Conservation (phyloP, 2,329 filamentous ascomycete species). For the Phialophora macrospora region DNA sequence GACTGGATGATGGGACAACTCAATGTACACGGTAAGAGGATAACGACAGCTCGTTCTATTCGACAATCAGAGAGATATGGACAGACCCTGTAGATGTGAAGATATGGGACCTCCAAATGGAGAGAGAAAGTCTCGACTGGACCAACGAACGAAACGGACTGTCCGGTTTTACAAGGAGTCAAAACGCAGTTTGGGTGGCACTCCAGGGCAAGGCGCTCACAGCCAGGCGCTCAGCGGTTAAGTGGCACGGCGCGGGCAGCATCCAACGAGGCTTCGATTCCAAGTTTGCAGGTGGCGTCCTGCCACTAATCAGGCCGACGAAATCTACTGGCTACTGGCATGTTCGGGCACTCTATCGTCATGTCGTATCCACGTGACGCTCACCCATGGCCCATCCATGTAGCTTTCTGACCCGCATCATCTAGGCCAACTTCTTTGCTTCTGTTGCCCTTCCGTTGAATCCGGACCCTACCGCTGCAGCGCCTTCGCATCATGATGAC, state of each 20-base stretch:
- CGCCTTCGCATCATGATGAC: neutral
- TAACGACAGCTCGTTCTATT: neutral
- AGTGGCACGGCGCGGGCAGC: neutral
- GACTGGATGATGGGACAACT: slow-evolving; percentile 7
- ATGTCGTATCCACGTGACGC: neutral
- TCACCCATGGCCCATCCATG: neutral
- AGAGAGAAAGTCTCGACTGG: slow-evolving; percentile 4
- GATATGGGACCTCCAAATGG: neutral
- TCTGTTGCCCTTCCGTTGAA: neutral
- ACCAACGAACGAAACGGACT: slow-evolving; percentile 5
- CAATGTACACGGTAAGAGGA: neutral
- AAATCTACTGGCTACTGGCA: neutral
- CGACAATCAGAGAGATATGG: slow-evolving; percentile 1
- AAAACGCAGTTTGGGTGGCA: slow-evolving; percentile 3
- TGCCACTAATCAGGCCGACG: neutral
- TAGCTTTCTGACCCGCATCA: neutral
- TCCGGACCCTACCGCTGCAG: neutral
- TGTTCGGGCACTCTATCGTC: neutral
- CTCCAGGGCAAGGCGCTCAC: neutral
- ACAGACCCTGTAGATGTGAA: slow-evolving; percentile 1
- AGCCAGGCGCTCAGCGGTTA: neutral
- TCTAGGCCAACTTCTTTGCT: neutral
- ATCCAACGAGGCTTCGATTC: neutral
- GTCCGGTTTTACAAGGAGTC: slow-evolving; percentile 10
- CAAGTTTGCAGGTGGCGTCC: neutral